phyloP scores from a whole-genome alignment of 2,329 filamentous ascomycete species.

The Helotiales sp. region DNA sequence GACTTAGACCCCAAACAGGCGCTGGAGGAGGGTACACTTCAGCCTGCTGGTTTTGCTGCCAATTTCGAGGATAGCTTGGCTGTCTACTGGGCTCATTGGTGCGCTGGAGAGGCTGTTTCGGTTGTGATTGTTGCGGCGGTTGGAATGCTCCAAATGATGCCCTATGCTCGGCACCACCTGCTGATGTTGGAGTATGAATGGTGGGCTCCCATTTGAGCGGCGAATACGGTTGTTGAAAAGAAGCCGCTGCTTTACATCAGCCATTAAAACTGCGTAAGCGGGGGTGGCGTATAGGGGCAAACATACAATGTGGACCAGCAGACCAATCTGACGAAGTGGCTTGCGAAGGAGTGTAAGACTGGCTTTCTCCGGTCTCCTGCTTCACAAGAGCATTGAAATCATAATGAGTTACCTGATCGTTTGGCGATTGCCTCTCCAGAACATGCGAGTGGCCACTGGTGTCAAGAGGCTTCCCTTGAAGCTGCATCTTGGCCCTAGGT shows the following conservation, averaged over 20 bases:
- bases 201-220: background rate
- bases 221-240: background rate
- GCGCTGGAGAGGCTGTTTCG: background rate
- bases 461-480: constrained; percentile 18
- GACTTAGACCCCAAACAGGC: constrained; percentile 1
- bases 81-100: background rate
- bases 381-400: constrained; percentile 36
- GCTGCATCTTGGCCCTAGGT: constrained; percentile 1
- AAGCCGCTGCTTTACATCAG: background rate
- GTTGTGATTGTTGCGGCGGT: background rate
- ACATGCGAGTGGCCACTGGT: constrained; percentile 26
- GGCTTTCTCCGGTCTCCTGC: constrained; percentile 17
- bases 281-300: background rate
- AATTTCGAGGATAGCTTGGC: background rate
- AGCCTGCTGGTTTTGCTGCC: constrained; percentile 1
- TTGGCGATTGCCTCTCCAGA: background rate
- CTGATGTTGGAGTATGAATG: background rate
- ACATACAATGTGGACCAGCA: constrained; percentile 27
- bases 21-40: constrained; percentile 3
- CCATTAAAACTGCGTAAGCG: constrained; percentile 12
- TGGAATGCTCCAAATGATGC: background rate
- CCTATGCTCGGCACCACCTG: background rate
- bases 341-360: constrained; percentile 11
- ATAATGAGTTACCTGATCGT: constrained; percentile 31
- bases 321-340: constrained; percentile 24